Conservation (phyloP, 2,329 filamentous ascomycete genomes). For the Cryphonectria nitschkei region DNA sequence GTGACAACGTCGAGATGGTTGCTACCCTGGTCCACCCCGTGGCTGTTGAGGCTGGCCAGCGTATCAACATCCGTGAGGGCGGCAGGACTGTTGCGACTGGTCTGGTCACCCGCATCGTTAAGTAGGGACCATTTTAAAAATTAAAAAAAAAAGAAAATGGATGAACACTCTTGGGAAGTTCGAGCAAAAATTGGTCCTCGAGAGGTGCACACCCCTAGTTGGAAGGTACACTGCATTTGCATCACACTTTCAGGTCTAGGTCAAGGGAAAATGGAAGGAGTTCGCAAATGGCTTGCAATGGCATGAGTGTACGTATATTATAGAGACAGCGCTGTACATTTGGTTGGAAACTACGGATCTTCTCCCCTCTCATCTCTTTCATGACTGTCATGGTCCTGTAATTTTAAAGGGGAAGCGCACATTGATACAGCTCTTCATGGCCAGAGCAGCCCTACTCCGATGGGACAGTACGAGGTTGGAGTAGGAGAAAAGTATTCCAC, state of each 20-base stretch:
- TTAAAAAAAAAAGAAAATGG: background rate
- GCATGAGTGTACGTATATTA: slow-evolving; percentile 32
- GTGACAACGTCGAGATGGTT: slow-evolving; percentile 98
- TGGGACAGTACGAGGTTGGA: background rate
- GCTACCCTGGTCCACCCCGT: slow-evolving; percentile 83
- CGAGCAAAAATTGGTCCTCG: slow-evolving; percentile 4
- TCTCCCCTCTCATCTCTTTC: slow-evolving; percentile 35
- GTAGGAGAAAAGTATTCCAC: background rate
- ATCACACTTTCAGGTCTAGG: slow-evolving; percentile 25
- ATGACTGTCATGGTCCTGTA: slow-evolving; percentile 36
- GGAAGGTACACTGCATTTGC: slow-evolving; percentile 31
- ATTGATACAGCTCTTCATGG: slow-evolving; percentile 28
- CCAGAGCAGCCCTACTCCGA: background rate
- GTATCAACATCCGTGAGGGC: slow-evolving; percentile 98
- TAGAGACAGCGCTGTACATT: slow-evolving; percentile 31
- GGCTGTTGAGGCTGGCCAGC: slow-evolving; percentile 87
- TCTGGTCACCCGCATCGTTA: slow-evolving; percentile 74
- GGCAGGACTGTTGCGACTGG: slow-evolving; percentile 86
- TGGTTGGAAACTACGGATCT: slow-evolving; percentile 31
- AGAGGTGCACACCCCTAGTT: slow-evolving; percentile 14
- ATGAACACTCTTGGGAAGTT: background rate
- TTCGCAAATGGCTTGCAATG: slow-evolving; percentile 33
- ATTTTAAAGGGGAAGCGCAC: slow-evolving; percentile 33
- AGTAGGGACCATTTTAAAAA: slow-evolving; percentile 45
- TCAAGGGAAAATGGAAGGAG: slow-evolving; percentile 21